Percentiles rank a stretch among this genome's conserved stretches.
These are phyloP conservation scores for Epithemia pelagica DNA, from an alignment of 108 stramenopile species.

Conservation along the genomic window DNA sequence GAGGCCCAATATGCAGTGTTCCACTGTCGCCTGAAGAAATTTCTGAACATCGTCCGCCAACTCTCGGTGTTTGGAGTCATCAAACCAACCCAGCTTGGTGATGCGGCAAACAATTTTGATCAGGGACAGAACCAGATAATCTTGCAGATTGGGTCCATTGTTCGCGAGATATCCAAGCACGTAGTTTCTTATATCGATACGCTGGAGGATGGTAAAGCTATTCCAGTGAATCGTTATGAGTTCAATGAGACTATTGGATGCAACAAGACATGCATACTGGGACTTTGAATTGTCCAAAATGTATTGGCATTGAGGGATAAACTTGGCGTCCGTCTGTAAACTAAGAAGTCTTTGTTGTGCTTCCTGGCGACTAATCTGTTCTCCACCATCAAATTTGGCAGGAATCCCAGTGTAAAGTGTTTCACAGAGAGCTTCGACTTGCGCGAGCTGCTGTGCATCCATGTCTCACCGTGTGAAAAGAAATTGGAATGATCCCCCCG, in stretches of 20 bases:
- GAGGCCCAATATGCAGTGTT: constrained; percentile 93
- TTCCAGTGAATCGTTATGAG: constrained; percentile 96
- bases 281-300: constrained; percentile 89
- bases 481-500: too few relatives aligned
- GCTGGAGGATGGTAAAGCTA: constrained; percentile 83
- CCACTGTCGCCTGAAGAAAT: constrained; percentile 91
- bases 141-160: constrained; percentile 82
- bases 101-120: constrained; percentile 95
- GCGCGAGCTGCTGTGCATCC: constrained; percentile 85
- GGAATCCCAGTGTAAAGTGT: constrained; percentile 82
- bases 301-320: constrained; percentile 97
- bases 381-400: constrained; percentile 36
- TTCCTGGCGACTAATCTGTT: constrained; percentile 58
- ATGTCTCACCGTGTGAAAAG: constrained; percentile 32
- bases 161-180: constrained; percentile 91
- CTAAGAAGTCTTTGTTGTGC: constrained; percentile 86
- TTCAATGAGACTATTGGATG: constrained; percentile 85
- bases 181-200: constrained; percentile 95
- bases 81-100: constrained; percentile 98
- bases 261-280: constrained; percentile 91
- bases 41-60: constrained; percentile 93
- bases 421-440: constrained; percentile 94
- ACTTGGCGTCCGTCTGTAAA: constrained; percentile 87
- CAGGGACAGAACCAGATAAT: constrained; percentile 81
- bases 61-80: constrained; percentile 87